Evolutionary conservation across 1,139 yeast genomes (phyloP), one percentile per base, ranked within the genome.

Genomic region (Candida sojae): DNA sequence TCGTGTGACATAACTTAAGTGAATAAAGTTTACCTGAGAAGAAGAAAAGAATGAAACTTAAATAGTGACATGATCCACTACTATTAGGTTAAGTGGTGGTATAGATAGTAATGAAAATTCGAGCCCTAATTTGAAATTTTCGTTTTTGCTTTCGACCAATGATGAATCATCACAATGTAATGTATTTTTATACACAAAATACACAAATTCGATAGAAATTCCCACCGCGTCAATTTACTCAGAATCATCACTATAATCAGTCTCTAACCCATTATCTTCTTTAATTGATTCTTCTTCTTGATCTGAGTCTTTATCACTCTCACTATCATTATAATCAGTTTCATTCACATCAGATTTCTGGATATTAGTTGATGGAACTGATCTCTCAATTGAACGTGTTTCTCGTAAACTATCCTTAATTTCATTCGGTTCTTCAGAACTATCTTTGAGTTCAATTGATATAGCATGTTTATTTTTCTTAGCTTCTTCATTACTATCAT

Each of bases 181-280:
- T 17, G 21, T 17, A 17, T 17, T 17, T 17, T 17, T 6, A 26
- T 6, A 8, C 29, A 26, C 29, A 26, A 9, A n/a, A 11, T 31
- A 6, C 33, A 31, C 13, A 31, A 10, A 8, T n/a, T 35, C n/a
- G n/a, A 17, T 35, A 9, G 29, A 26, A 6, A 26, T 6, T 26
- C 9, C 29, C 29, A 2, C 29, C 3, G 29, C 4, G 29, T 26
- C 29, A 26, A 26, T 3, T 9, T 28, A 38, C 11, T 38, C 41
- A 5, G 41, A 38, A 11, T 38, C 41, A 29, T 29, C 41, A 29
- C 41, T 38, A 29, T 38, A 38, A 28, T 38, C 41, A n/a, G 41
- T 38, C 12, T 38, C 40, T n/a, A n/a, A n/a, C 25, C 31, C 32
- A 6, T 37, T 25, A 26, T 37, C 31, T 10, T 35, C 40, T n/a